Base-by-base conservation (phyloP, 140 eudicot genomes). In the Anethum foeniculum region DNA sequence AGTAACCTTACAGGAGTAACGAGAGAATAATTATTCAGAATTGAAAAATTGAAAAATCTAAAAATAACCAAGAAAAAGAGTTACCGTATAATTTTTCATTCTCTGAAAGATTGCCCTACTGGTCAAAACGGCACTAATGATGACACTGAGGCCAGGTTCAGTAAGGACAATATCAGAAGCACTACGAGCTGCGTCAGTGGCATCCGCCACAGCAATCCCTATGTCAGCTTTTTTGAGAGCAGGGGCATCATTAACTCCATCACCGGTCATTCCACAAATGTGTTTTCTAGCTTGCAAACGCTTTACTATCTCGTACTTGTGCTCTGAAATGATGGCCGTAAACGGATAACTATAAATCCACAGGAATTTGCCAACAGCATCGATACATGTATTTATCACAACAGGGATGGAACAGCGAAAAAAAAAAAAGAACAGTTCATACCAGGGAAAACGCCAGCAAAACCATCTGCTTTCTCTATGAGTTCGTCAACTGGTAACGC, bases 361-460 rank as follows among this genome's bases (percentile, higher is more conserved):
- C 43, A 78, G 49, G 30, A 32, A 32, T 6, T 28, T 34, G 8
- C 34, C 30, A 52, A 44, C 34, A 52, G 18, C 56, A 28, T 23
- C 46, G 51, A 18, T 34, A 72, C 27, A 71, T 41, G 77, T 1
- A 74, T 23, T 30, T 15, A 23, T 10, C 39, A 44, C 36, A 43
- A 21, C 52, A 44, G 49, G 38, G 25, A 44, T 44, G 28, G 14
- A 44, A 44, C 60, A 16, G n/a, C 5, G 38, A 13, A 18, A 28
- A 27, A 13, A 18, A 28, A 27, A 73, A 36, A 23, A 48, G 71
- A 48, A 43, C 52, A 81, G 46, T 67, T 44, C 75, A n/a, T 89
- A 92, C 99, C 99, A 19, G 99, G 99, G 76, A 96, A 96, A 77
- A 96, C 99, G 54, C 99, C 99, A 58, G 99, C 99, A 88, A 96